Evolutionary conservation across 2,329 filamentous ascomycete species (phyloP).

Genomic region (Colletotrichum ledebouriae): DNA sequence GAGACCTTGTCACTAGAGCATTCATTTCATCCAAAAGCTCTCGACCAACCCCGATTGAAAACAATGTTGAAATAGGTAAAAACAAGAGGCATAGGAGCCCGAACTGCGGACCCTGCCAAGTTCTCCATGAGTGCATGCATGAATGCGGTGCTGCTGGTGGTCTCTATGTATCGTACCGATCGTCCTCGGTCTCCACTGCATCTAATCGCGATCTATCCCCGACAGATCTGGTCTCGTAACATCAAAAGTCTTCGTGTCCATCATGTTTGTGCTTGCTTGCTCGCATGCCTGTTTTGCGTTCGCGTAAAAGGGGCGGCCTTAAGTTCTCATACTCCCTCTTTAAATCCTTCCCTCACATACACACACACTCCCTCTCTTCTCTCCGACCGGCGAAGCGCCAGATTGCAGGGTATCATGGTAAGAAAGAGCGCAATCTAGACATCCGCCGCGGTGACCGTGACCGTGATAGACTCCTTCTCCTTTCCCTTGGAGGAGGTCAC

Average conservation of each 20-base stretch:
- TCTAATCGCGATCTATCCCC: slow-evolving; percentile 12
- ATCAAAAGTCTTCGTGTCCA: neutral
- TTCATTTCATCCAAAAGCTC: slow-evolving; percentile 1
- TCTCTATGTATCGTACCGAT: neutral
- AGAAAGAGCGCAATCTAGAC: slow-evolving; percentile 37
- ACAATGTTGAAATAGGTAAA: slow-evolving; percentile 28
- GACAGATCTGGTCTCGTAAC: slow-evolving; percentile 7
- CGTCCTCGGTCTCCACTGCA: slow-evolving; percentile 24
- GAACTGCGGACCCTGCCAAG: slow-evolving; percentile 5
- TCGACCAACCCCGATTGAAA: slow-evolving; percentile 1
- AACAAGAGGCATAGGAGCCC: neutral
- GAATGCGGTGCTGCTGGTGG: no score
- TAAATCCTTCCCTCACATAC: neutral
- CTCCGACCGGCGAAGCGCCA: neutral
- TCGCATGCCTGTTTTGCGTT: slow-evolving; percentile 36
- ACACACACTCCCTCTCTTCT: neutral
- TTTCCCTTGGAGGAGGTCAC: slow-evolving; percentile 15
- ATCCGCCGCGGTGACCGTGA: slow-evolving; percentile 36
- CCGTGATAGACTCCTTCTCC: slow-evolving; percentile 33
- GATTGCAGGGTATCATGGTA: slow-evolving; percentile 42
- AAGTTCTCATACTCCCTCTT: neutral
- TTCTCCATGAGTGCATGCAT: slow-evolving; percentile 13
- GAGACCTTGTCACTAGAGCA: neutral
- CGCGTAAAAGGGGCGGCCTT: slow-evolving; percentile 43
- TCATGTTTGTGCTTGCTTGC: slow-evolving; percentile 7